phyloP scores from a whole-genome alignment of 805 yeast species.

The Kodamaea kaohsiungensis region DNA sequence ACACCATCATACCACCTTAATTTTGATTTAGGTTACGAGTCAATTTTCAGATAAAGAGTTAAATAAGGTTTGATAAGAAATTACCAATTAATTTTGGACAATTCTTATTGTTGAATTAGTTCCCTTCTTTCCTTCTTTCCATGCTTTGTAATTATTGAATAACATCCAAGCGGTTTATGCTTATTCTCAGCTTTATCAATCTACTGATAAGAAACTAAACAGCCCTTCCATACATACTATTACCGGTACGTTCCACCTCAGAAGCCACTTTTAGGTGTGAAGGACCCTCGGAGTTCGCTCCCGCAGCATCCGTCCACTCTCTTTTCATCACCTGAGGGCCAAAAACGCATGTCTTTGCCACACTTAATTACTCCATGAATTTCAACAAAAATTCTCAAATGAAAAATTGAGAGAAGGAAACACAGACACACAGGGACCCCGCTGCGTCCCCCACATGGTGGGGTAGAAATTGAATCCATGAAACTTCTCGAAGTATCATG shows the following conservation, averaged over 20 bases:
- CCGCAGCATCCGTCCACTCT: background rate
- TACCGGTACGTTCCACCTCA: background rate
- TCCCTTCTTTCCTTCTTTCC: background rate
- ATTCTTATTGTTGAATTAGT: background rate
- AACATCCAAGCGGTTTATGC: no score
- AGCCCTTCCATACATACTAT: background rate
- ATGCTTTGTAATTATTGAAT: no score
- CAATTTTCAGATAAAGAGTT: background rate
- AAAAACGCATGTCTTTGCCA: background rate
- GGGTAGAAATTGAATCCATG: background rate
- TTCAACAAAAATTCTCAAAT: background rate
- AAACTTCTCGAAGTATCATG: background rate
- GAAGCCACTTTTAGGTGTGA: background rate
- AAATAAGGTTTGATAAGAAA: background rate
- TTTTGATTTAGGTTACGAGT: background rate
- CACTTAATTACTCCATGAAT: background rate
- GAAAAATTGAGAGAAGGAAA: background rate
- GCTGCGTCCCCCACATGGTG: background rate
- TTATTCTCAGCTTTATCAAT: no score
- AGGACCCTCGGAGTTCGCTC: background rate
- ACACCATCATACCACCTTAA: background rate
- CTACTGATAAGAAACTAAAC: no score
- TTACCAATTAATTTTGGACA: no score
- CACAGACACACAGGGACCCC: background rate
- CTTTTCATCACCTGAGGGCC: background rate